Evolutionary conservation across 2,329 filamentous ascomycete species (phyloP).

Genomic region (Graphilbum fragrans): DNA sequence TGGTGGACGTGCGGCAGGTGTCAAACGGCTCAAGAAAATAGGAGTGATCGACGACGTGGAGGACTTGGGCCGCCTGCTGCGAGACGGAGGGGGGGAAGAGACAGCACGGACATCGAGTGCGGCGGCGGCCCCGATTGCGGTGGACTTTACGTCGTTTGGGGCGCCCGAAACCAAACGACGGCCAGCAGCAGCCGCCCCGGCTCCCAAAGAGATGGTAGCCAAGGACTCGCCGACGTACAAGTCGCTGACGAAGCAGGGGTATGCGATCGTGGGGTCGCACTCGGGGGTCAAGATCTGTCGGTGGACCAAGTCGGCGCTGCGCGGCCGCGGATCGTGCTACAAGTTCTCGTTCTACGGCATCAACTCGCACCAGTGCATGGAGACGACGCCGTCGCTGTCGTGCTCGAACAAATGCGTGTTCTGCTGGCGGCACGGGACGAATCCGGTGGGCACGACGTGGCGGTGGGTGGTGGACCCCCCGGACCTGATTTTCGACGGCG

Average conservation of each 20-base stretch:
- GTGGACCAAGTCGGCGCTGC: conserved; percentile 94
- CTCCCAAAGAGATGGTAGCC: conserved; percentile 86
- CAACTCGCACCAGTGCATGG: conserved; percentile 94
- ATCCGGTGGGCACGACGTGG: conserved; percentile 94
- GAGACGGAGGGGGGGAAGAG: conserved; percentile 18
- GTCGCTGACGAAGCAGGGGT: conserved; percentile 89
- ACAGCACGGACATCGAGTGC: conserved; percentile 5
- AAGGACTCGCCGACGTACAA: conserved; percentile 79
- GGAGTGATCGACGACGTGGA: conserved; percentile 65
- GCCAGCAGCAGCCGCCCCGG: conserved; percentile 20
- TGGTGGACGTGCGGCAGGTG: conserved; percentile 32
- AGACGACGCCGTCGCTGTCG: conserved; percentile 87
- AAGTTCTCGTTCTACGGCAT: conserved; percentile 98
- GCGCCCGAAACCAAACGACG: conserved; percentile 16
- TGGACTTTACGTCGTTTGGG: conserved; percentile 72
- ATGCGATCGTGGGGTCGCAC: conserved; percentile 88
- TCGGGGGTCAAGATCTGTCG: conserved; percentile 96
- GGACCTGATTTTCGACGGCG: conserved; percentile 77
- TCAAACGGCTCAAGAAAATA: conserved; percentile 28
- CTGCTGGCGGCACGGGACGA: conserved; percentile 96
- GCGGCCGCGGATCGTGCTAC: conserved; percentile 90
- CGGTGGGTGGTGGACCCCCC: conserved; percentile 90
- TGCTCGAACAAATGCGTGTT: conserved; percentile 99
- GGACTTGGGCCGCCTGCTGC: conserved; percentile 61
- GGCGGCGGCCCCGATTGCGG: conserved; percentile 45